These are phyloP conservation scores for Rhizophlyctis rosea DNA, from an alignment of 192 early-diverging fungal species.

Conservation along the genomic window DNA sequence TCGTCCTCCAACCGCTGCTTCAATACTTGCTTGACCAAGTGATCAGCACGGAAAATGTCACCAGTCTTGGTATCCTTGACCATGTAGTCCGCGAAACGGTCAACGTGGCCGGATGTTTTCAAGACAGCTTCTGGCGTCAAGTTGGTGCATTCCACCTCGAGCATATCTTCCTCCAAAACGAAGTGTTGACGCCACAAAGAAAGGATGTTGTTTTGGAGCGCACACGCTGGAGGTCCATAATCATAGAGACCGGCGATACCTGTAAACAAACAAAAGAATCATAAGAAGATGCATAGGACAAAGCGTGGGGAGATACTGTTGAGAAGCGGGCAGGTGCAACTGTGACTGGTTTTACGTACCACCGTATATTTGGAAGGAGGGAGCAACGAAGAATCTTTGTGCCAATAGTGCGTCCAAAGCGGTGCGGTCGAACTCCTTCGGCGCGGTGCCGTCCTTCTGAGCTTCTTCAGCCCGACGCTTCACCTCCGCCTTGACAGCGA, in stretches of 20 bases:
- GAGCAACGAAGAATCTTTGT: conserved; percentile 96
- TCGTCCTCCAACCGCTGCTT: conserved; percentile 89
- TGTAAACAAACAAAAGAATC: conserved; percentile 29
- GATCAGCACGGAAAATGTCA: conserved; percentile 96
- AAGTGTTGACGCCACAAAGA: conserved; percentile 99
- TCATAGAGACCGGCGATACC: conserved; percentile 96
- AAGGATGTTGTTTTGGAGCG: conserved; percentile 90
- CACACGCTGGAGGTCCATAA: conserved; percentile 92
- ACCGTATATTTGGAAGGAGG: conserved; percentile 92
- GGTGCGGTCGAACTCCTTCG: conserved; percentile 55
- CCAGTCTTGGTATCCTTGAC: conserved; percentile 87
- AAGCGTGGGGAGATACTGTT: too few relatives aligned
- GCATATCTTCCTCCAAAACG: conserved; percentile 99
- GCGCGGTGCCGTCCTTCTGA: conserved; percentile 1
- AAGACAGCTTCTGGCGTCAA: conserved; percentile 91
- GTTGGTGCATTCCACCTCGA: conserved; percentile 97
- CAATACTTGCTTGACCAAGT: conserved; percentile 91
- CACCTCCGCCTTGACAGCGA: conserved; percentile 40
- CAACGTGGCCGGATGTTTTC: conserved; percentile 99
- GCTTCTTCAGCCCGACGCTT: conserved; percentile 23
- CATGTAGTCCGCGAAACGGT: conserved; percentile 98
- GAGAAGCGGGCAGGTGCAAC: conserved; percentile 8
- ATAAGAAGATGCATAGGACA: too few relatives aligned
- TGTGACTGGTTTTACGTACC: conserved; percentile 50
- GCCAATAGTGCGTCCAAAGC: conserved; percentile 71